A percentile compares a stretch with the other conserved stretches of the same genome.
Evolutionary conservation across 1,284 basidiomycete genomes (phyloP).

Genomic region (Irpex lacteus): DNA sequence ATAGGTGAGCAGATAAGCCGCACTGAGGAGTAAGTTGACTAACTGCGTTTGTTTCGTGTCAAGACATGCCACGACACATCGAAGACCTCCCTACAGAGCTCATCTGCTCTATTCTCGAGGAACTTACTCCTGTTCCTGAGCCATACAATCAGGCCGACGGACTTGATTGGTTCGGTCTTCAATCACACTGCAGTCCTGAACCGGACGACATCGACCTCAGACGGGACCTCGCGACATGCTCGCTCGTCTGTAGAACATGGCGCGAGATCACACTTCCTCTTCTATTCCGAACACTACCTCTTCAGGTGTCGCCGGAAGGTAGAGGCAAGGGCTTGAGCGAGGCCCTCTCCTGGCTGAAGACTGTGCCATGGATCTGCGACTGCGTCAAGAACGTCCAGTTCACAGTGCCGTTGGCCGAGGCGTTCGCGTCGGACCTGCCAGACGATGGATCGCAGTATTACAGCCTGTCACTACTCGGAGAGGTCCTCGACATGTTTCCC

Average conservation of each 20-base stretch:
- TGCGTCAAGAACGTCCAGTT: neutral
- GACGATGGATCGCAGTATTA: neutral
- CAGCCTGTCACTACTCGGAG: neutral
- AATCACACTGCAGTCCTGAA: neutral
- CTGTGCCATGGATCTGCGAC: neutral
- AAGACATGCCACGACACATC: neutral
- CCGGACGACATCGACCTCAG: neutral
- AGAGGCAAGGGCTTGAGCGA: neutral
- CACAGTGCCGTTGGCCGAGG: neutral
- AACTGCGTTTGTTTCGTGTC: neutral
- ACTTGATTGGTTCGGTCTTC: neutral
- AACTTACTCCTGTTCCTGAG: neutral
- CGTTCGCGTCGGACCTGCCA: neutral
- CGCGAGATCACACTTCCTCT: neutral
- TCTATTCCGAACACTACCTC: neutral
- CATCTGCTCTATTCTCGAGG: neutral
- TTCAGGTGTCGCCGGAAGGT: neutral
- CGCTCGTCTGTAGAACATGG: neutral
- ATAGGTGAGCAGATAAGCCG: neutral
- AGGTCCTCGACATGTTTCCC: neutral
- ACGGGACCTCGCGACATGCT: neutral
- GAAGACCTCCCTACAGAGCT: neutral
- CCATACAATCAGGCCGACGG: neutral
- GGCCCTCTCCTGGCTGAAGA: neutral
- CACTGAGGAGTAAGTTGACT: neutral